These are phyloP conservation scores for Cryptococcus sp. DNA, from an alignment of 1,284 basidiomycete genomes.

Conservation along the genomic window DNA sequence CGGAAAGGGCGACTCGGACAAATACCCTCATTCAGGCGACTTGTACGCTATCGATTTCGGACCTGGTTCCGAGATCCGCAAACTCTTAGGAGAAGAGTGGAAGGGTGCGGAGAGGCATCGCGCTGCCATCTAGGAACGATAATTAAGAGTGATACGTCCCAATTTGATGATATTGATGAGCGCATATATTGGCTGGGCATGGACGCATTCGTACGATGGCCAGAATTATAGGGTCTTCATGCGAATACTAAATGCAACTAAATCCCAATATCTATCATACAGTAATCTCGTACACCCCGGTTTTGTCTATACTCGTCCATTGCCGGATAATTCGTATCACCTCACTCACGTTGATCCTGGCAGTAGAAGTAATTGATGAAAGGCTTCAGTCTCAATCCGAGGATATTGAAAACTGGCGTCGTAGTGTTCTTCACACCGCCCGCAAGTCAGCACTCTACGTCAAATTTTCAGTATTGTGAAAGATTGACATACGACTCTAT, in stretches of 20 bases:
- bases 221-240: no score
- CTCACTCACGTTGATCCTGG: conserved; percentile 51
- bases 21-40: conserved; percentile 38
- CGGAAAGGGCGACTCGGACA: conserved; percentile 27
- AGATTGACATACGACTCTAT: conserved; percentile 68
- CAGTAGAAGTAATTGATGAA: conserved; percentile 77
- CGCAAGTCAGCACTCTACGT: background rate
- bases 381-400: conserved; percentile 68
- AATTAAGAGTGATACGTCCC: no score
- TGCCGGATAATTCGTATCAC: no score
- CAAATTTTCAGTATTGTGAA: no score
- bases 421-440: conserved; percentile 69
- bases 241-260: no score
- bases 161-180: no score
- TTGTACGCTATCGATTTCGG: conserved; percentile 40
- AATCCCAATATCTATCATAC: no score
- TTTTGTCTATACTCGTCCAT: background rate
- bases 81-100: conserved; percentile 36
- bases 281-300: background rate
- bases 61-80: conserved; percentile 25
- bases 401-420: conserved; percentile 82
- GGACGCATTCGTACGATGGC: no score
- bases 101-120: conserved; percentile 33
- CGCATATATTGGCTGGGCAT: no score
- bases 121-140: conserved; percentile 11